phyloP scores from a whole-genome alignment of 768 basidiomycete genomes.

The Trametes punicea region DNA sequence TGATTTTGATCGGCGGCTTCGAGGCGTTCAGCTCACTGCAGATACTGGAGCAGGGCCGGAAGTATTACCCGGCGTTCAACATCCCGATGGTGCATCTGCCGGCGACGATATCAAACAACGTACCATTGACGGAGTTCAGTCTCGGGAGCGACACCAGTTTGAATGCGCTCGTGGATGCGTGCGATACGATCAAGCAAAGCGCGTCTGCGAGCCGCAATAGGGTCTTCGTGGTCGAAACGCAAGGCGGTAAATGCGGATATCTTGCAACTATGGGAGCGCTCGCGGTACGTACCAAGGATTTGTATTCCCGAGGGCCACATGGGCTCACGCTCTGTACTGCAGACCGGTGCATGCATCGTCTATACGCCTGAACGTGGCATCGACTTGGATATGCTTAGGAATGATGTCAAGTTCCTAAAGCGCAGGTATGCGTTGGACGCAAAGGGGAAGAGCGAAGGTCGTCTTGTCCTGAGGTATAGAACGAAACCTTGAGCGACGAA shows the following conservation, averaged over 20 bases:
- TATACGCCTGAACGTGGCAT: slow-evolving; percentile 95
- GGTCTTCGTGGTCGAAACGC: slow-evolving; percentile 97
- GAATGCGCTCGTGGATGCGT: slow-evolving; percentile 96
- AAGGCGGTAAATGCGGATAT: slow-evolving; percentile 96
- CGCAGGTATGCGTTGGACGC: slow-evolving; percentile 81
- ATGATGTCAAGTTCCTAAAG: slow-evolving; percentile 87
- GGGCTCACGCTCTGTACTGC: not conserved
- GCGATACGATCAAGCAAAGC: slow-evolving; percentile 98
- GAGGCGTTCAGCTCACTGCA: slow-evolving; percentile 85
- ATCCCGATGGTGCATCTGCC: slow-evolving; percentile 96
- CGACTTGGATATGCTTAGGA: slow-evolving; percentile 71
- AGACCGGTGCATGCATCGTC: slow-evolving; percentile 90
- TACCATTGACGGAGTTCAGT: slow-evolving; percentile 95
- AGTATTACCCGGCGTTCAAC: slow-evolving; percentile 86
- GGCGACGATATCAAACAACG: slow-evolving; percentile 97
- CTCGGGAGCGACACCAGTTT: slow-evolving; percentile 96
- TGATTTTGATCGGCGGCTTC: slow-evolving; percentile 94
- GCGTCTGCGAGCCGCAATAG: slow-evolving; percentile 94
- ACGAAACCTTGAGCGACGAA: not conserved
- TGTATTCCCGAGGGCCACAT: not conserved
- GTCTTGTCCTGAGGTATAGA: slow-evolving; percentile 83
- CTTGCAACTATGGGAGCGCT: slow-evolving; percentile 94
- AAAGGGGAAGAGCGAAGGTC: slow-evolving; percentile 88
- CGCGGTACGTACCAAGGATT: slow-evolving; percentile 58
- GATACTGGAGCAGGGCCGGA: slow-evolving; percentile 75